Base-by-base conservation (phyloP, 306 rosid species). In the Alnus glutinosa region DNA sequence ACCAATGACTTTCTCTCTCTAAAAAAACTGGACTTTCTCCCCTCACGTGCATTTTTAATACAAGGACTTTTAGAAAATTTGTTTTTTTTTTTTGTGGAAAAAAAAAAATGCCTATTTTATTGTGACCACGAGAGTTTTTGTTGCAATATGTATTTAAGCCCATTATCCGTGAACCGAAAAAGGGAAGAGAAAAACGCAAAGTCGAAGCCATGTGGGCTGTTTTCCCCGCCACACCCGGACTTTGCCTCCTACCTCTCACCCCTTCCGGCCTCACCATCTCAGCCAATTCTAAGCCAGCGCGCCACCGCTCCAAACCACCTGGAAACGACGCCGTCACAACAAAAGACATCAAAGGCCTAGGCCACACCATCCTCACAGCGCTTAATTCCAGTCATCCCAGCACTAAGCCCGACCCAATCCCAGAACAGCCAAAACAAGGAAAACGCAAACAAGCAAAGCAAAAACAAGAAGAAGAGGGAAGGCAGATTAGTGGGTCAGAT, bases 401-500 rank as follows among this genome's bases (percentile, higher is more conserved):
- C 48, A 36, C 87, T 54, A 68, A 28, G 15, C 32, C 59, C 71
- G 63, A 2, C 57, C 71, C 50, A 54, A 51, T 72, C 46, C 77
- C 80, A 9, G 66, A 72, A 66, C 51, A 37, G 10, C 47, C 36
- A 19, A 72, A 64, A 10, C 77, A 52, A 42, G 64, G 39, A 18
- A 69, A 57, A 62, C 48, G 62, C 51, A 75, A 62, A 36, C 68
- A 61, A n/a, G 2, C 19, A 39, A 39, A 30, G 58, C 13, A 8
- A 18, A 47, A 16, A 30, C 67, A 28, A 18, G 85, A 59, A 59
- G 81, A 61, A 1, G 80, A 78, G 51, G 87, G 69, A 32, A 15
- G 59, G 61, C 85, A 81, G 75, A 87, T 89, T 2, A 89, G 79
- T 9, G 98, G 97, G 68, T 89, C 93, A 6, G 92, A 88, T 68